Percentiles rank a stretch among this genome's conserved stretches.
Evolutionary conservation across 148 eudicot genomes (phyloP).

Genomic region (Rhododendron henanense): DNA sequence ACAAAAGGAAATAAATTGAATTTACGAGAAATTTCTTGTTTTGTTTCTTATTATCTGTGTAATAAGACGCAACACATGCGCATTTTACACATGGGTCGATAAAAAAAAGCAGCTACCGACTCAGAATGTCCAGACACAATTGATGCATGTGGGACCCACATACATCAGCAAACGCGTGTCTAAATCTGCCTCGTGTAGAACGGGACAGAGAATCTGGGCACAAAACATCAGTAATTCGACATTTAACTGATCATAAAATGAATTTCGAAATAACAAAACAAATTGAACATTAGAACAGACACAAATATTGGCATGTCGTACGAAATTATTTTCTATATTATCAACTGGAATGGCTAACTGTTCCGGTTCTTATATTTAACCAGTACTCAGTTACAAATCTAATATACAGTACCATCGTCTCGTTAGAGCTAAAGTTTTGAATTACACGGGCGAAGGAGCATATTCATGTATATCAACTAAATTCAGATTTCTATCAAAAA

Average conservation of each 20-base stretch:
- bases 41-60: not conserved
- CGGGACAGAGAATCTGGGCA: not conserved
- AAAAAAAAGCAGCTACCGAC: not conserved
- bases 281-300: not conserved
- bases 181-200: not conserved
- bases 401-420: not conserved
- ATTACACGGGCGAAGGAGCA: not conserved
- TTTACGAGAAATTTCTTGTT: not conserved
- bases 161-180: not conserved
- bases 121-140: not conserved
- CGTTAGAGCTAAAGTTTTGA: not conserved
- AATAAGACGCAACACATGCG: not conserved
- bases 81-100: not conserved
- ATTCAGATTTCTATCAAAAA: conserved; percentile 35
- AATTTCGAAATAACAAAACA: not conserved
- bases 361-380: not conserved
- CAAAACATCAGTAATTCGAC: not conserved
- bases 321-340: not conserved
- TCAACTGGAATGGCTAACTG: not conserved
- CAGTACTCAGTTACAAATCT: not conserved
- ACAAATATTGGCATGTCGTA: not conserved
- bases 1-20: conserved; percentile 3
- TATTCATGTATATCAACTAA: not conserved
- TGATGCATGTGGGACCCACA: not conserved
- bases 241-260: not conserved